Evolutionary conservation across 2,329 filamentous ascomycete species (phyloP).

Genomic region (Penicillium sumatraense): DNA sequence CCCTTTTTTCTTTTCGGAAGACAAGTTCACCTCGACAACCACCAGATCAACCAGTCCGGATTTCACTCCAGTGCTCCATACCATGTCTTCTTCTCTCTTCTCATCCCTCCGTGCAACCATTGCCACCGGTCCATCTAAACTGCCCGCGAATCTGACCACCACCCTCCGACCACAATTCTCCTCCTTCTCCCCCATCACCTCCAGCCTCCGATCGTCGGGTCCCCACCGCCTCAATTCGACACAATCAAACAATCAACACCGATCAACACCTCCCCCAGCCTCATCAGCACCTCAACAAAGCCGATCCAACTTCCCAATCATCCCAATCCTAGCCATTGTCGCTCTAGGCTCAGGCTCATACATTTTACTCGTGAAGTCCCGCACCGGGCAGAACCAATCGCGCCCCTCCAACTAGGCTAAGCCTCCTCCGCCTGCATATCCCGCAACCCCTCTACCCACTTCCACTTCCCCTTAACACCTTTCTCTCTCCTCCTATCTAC

Average conservation of each 20-base stretch:
- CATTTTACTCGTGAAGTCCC: conserved; percentile 55
- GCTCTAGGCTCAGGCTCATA: conserved; percentile 56
- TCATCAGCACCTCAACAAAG: conserved; percentile 32
- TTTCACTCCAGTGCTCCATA: not conserved
- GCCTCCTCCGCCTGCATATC: conserved; percentile 23
- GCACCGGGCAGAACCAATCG: conserved; percentile 34
- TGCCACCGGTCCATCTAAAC: conserved; percentile 1
- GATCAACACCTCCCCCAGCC: conserved; percentile 15
- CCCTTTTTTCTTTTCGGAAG: too few relatives aligned
- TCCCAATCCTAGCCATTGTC: conserved; percentile 51
- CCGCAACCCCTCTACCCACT: conserved; percentile 35
- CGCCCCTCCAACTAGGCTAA: conserved; percentile 14
- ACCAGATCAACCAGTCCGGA: too few relatives aligned
- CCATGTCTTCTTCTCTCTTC: conserved; percentile 21
- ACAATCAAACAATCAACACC: conserved; percentile 12
- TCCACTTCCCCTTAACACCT: conserved; percentile 42
- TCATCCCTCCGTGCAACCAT: conserved; percentile 11
- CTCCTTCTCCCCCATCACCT: not conserved
- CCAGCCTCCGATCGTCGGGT: conserved; percentile 14
- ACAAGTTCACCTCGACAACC: not conserved
- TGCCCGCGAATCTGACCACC: conserved; percentile 7
- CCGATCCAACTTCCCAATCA: conserved; percentile 45
- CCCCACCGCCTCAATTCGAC: conserved; percentile 26
- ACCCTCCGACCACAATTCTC: conserved; percentile 18
- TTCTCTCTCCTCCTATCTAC: conserved; percentile 27